These are phyloP conservation scores for Heracleum sosnowskyi DNA, from an alignment of 129 eudicot species.

Conservation along the genomic window DNA sequence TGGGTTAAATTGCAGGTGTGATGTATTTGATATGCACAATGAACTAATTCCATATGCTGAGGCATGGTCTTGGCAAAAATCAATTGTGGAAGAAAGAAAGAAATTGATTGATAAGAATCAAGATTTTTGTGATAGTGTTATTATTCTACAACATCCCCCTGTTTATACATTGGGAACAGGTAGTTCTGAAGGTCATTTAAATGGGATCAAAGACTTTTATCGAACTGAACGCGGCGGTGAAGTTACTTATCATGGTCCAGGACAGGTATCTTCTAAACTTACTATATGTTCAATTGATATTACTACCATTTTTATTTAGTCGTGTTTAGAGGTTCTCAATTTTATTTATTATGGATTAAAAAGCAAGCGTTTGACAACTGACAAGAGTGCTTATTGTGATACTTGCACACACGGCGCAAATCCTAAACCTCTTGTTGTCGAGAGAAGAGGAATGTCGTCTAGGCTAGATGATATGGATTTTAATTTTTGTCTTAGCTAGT, in stretches of 20 bases:
- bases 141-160: slow-evolving; percentile 77
- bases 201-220: slow-evolving; percentile 40
- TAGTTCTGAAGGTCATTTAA: slow-evolving; percentile 55
- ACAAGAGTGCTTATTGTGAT: not conserved
- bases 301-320: not conserved
- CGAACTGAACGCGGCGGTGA: slow-evolving; percentile 95
- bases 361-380: not conserved
- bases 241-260: slow-evolving; percentile 98
- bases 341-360: not conserved
- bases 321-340: not conserved
- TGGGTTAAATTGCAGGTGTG: slow-evolving; percentile 45
- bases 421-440: not conserved
- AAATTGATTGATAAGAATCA: slow-evolving; percentile 32
- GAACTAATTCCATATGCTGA: slow-evolving; percentile 58
- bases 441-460: not conserved
- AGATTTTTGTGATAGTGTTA: slow-evolving; percentile 50
- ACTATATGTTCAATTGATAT: not conserved
- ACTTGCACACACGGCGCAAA: not conserved
- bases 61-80: slow-evolving; percentile 85
- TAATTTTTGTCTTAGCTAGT: not conserved
- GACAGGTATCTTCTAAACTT: slow-evolving; percentile 51
- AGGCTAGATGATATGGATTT: not conserved
- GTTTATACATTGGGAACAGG: slow-evolving; percentile 93
- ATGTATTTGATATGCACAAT: slow-evolving; percentile 57
- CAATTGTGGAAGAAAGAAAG: slow-evolving; percentile 53